phyloP scores from a whole-genome alignment of 2,329 filamentous ascomycete genomes.

The Pseudogymnoascus sp. region DNA sequence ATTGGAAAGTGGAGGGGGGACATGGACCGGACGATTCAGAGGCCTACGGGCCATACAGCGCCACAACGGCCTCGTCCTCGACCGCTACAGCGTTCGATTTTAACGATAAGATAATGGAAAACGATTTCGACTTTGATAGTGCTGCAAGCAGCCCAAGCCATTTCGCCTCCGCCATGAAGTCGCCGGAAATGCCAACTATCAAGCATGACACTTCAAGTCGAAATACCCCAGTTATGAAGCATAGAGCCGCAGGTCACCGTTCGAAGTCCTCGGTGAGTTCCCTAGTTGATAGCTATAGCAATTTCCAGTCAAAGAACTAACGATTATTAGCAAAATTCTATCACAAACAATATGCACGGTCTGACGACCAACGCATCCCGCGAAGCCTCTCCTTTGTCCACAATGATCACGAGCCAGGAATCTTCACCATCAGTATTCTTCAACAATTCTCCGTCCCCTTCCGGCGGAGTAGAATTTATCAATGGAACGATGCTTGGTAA shows the following conservation, averaged over 20 bases:
- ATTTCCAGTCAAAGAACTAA: constrained; percentile 27
- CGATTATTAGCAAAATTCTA: constrained; percentile 43
- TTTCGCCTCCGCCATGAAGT: constrained; percentile 33
- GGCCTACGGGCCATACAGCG: constrained; percentile 34
- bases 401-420: constrained; percentile 46
- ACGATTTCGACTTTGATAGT: constrained; percentile 53
- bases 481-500: constrained; percentile 27
- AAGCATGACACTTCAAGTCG: constrained; percentile 32
- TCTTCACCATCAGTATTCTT: constrained; percentile 46
- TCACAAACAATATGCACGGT: constrained; percentile 46
- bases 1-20: constrained; percentile 39
- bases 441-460: constrained; percentile 43
- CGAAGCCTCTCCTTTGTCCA: constrained; percentile 50
- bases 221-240: constrained; percentile 24
- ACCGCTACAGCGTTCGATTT: constrained; percentile 33
- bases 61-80: constrained; percentile 34
- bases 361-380: constrained; percentile 42
- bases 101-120: constrained; percentile 42
- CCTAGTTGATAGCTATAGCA: constrained; percentile 4
- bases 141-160: constrained; percentile 51
- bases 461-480: constrained; percentile 36
- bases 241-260: constrained; percentile 29
- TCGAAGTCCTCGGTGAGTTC: constrained; percentile 40
- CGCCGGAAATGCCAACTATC: constrained; percentile 37
- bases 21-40: constrained; percentile 34